Percentiles rank a stretch among this genome's conserved stretches.
Conservation (phyloP, 2,329 filamentous ascomycete species). For the Apiospora aurea region DNA sequence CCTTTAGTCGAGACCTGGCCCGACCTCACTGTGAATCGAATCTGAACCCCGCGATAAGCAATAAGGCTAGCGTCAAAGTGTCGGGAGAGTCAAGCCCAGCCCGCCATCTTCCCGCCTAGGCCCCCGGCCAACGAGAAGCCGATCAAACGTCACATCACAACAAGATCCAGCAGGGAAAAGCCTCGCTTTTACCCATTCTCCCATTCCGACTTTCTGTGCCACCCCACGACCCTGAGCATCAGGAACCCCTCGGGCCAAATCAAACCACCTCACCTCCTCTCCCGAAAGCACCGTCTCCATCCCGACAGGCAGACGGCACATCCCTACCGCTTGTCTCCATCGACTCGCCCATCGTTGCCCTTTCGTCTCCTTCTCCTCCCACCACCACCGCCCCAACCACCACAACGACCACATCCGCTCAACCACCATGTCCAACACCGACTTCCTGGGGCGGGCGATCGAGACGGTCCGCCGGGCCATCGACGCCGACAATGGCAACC, state of each 20-base stretch:
- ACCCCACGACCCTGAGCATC: neutral
- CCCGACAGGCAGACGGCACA: neutral
- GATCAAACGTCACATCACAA: constrained; percentile 23
- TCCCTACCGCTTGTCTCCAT: neutral
- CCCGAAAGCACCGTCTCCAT: neutral
- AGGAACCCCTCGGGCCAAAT: neutral
- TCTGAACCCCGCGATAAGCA: constrained; percentile 20
- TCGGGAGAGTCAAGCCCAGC: neutral
- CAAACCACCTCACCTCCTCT: neutral
- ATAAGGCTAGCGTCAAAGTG: constrained; percentile 17
- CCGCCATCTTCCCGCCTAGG: neutral
- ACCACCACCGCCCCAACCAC: neutral
- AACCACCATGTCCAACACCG: constrained; percentile 85
- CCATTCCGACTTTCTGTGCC: neutral
- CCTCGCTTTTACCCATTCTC: neutral
- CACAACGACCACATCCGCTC: neutral
- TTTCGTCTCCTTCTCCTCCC: neutral
- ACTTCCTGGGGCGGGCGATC: constrained; percentile 96
- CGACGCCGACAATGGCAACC: constrained; percentile 91
- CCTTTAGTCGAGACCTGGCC: neutral
- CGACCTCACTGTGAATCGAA: constrained; percentile 3
- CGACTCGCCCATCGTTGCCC: neutral
- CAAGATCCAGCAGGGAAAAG: constrained; percentile 4
- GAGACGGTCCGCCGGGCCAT: constrained; percentile 97
- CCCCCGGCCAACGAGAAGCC: constrained; percentile 20